A percentile compares a stretch with the other conserved stretches of the same genome.
phyloP scores from a whole-genome alignment of 768 basidiomycete species.

The Mycena polygramma region DNA sequence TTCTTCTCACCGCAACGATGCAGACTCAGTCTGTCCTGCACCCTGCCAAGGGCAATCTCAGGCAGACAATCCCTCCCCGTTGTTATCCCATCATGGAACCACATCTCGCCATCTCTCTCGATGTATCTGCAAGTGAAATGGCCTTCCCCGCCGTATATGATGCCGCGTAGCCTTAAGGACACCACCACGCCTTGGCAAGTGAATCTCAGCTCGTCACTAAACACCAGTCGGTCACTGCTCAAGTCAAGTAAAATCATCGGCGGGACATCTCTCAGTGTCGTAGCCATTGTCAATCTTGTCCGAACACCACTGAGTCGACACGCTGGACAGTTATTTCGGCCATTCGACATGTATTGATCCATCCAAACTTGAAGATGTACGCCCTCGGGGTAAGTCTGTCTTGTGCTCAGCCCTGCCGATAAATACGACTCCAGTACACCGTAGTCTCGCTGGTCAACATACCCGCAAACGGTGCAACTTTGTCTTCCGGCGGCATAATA shows the following conservation, averaged over 20 bases:
- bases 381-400: neutral
- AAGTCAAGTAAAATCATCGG: neutral
- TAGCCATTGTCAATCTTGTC: neutral
- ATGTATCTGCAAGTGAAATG: conserved; percentile 5
- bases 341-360: neutral
- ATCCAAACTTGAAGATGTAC: neutral
- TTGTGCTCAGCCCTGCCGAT: neutral
- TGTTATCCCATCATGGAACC: conserved; percentile 9
- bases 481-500: neutral
- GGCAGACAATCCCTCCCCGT: neutral
- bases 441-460: neutral
- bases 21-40: neutral
- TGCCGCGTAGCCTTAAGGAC: neutral
- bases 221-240: neutral
- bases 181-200: neutral
- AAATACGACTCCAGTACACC: neutral
- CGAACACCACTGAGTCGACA: neutral
- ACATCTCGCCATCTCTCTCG: neutral
- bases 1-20: conserved; percentile 5
- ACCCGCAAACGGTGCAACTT: neutral
- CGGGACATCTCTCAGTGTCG: neutral
- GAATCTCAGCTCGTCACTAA: neutral
- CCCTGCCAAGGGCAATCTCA: neutral
- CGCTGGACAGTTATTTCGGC: neutral
- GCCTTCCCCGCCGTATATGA: neutral